These are phyloP conservation scores for Choiromyces venosus DNA, from an alignment of 495 filamentous ascomycete species.

Conservation along the genomic window DNA sequence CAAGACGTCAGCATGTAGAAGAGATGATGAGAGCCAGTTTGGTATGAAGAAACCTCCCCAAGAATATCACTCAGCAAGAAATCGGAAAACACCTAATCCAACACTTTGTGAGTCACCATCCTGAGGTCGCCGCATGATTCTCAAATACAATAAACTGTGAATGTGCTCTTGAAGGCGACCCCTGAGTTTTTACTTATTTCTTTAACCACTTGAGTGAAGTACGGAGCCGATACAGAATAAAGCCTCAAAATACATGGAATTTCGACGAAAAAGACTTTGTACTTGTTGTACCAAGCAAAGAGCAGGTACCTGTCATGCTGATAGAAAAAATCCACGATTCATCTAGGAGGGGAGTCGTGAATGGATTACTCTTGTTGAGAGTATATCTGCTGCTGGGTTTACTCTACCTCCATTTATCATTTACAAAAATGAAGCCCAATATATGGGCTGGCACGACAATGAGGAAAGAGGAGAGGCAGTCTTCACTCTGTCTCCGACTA, in stretches of 20 bases:
- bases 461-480: conserved; percentile 3
- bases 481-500: conserved; percentile 2
- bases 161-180: conserved; percentile 4
- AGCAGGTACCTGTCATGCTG: background rate
- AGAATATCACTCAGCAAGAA: too few species aligned
- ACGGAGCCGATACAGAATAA: background rate
- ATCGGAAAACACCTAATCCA: too few species aligned
- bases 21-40: too few species aligned
- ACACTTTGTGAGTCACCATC: conserved; percentile 9
- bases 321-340: conserved; percentile 3
- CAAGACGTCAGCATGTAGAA: too few species aligned
- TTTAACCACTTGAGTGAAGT: background rate
- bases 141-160: too few species aligned
- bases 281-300: background rate
- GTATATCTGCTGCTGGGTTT: conserved; percentile 12
- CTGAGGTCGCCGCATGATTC: conserved; percentile 1
- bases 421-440: conserved; percentile 8
- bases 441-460: too few species aligned
- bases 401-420: conserved; percentile 11
- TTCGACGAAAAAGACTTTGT: conserved; percentile 14
- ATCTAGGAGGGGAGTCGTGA: conserved; percentile 11
- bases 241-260: conserved; percentile 4
- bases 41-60: too few species aligned
- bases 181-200: background rate
- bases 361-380: too few species aligned